phyloP scores from a whole-genome alignment of 306 rosid species.

The Rubus idaeus region DNA sequence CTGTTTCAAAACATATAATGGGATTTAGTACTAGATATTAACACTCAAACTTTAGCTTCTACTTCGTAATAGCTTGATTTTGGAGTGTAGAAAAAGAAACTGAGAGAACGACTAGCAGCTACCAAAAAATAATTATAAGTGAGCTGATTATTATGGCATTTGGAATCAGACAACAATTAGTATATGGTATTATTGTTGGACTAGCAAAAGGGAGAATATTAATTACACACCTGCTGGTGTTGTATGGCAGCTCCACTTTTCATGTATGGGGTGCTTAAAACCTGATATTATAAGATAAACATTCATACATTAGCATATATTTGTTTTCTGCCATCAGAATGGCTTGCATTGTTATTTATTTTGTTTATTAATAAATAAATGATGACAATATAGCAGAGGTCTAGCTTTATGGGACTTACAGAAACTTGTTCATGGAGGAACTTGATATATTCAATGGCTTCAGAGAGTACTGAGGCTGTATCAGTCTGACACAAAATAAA shows the following conservation, averaged over 20 bases:
- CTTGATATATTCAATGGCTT: conserved; percentile 95
- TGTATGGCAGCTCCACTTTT: conserved; percentile 83
- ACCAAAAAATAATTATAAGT: neutral
- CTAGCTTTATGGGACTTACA: conserved; percentile 57
- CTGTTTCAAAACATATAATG: neutral
- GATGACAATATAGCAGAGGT: conserved; percentile 10
- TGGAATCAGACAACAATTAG: neutral
- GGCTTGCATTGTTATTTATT: conserved; percentile 12
- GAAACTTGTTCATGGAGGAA: conserved; percentile 91
- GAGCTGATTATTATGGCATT: neutral
- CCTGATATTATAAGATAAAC: conserved; percentile 38
- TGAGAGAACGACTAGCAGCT: neutral
- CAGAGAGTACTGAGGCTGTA: conserved; percentile 99
- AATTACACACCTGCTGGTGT: conserved; percentile 64
- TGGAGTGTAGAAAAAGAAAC: neutral
- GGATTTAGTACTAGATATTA: neutral
- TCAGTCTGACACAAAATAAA: conserved; percentile 73
- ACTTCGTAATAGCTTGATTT: neutral
- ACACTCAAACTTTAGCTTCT: neutral
- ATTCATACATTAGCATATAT: conserved; percentile 1
- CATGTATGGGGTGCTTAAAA: conserved; percentile 88
- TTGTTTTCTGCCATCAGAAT: neutral
- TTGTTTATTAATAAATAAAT: neutral
- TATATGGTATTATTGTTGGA: neutral
- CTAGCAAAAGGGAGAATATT: conserved; percentile 9